Conservation (phyloP, 1,284 basidiomycete genomes). For the Cutaneotrichosporon dermatis region DNA sequence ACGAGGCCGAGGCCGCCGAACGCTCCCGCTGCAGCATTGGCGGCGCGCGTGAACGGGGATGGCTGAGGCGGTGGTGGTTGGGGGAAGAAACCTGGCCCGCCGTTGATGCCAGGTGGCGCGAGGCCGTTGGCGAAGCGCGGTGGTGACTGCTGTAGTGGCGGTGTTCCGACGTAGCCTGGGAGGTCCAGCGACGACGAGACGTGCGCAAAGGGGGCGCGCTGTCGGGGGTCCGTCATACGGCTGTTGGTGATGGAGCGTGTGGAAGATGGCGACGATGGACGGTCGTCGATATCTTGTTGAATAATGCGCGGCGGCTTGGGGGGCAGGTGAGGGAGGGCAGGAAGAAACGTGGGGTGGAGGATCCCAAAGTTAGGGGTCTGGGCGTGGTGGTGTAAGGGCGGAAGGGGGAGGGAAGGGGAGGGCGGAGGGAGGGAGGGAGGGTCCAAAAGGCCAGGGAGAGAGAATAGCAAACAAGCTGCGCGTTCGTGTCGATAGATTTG, state of each 20-base stretch:
- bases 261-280: not conserved
- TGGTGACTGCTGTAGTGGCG: not conserved
- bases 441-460: not conserved
- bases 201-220: conserved; percentile 42
- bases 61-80: not conserved
- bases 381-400: too few relatives aligned
- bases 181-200: conserved; percentile 22
- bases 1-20: conserved; percentile 5
- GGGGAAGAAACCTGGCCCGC: conserved; percentile 15
- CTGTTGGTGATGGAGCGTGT: not conserved
- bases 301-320: not conserved
- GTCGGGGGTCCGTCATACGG: conserved; percentile 34
- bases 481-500: too few relatives aligned
- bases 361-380: too few relatives aligned
- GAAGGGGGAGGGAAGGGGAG: not conserved
- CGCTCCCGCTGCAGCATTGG: conserved; percentile 4
- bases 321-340: not conserved
- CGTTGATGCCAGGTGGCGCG: not conserved
- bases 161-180: not conserved
- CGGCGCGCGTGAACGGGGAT: not conserved
- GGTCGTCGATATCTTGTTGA: not conserved
- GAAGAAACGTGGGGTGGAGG: conserved; percentile 2
- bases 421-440: not conserved
- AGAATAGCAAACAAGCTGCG: too few relatives aligned
- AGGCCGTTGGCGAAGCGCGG: not conserved